Conservation (phyloP, 192 early-diverging fungal genomes). For the Umbelopsis sp. region DNA sequence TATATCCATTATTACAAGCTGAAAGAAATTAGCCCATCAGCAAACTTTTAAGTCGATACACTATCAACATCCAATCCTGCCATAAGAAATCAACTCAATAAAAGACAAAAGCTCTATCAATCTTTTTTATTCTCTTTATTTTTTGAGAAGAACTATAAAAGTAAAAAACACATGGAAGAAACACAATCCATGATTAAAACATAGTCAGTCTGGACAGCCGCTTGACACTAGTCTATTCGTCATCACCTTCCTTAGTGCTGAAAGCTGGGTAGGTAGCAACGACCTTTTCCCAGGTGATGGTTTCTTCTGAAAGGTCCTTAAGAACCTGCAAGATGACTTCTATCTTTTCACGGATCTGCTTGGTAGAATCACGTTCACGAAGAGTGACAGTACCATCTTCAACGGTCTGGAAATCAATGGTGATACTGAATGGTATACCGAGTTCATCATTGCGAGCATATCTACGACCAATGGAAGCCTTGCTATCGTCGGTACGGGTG, state of each 20-base stretch:
- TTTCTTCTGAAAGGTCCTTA: slow-evolving; percentile 20
- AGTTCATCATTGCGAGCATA: slow-evolving; percentile 98
- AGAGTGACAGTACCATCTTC: slow-evolving; percentile 93
- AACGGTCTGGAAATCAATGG: slow-evolving; percentile 97
- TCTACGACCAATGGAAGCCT: slow-evolving; percentile 88
- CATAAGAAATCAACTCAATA: too few species aligned
- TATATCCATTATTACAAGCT: neutral
- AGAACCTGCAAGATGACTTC: slow-evolving; percentile 74
- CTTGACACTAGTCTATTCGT: neutral
- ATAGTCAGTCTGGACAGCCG: too few species aligned
- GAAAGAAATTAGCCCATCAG: neutral
- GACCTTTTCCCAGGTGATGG: slow-evolving; percentile 14
- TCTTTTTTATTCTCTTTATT: too few species aligned
- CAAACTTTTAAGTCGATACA: too few species aligned
- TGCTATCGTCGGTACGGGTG: slow-evolving; percentile 87
- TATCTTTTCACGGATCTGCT: slow-evolving; percentile 86
- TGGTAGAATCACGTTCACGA: slow-evolving; percentile 93
- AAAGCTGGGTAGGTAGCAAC: slow-evolving; percentile 16
- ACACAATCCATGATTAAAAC: too few species aligned
- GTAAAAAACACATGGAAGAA: too few species aligned
- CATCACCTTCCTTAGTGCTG: neutral
- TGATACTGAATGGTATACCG: slow-evolving; percentile 96
- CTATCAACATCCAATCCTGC: too few species aligned
- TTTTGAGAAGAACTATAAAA: too few species aligned
- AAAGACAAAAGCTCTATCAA: too few species aligned